Evolutionary conservation across 1,284 basidiomycete genomes (phyloP).

Genomic region (Puccinia hordei): DNA sequence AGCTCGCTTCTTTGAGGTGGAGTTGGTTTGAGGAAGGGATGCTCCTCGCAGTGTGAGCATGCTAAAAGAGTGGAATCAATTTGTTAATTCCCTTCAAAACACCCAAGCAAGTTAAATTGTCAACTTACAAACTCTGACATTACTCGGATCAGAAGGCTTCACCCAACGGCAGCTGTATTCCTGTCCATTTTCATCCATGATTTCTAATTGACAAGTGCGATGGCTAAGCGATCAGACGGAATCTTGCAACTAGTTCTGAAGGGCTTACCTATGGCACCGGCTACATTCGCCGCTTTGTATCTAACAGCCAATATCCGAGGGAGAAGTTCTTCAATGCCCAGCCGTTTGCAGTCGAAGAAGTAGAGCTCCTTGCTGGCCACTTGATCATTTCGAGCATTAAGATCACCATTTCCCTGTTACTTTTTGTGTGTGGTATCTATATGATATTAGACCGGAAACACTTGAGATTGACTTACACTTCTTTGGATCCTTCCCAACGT

Average conservation of each 20-base stretch:
- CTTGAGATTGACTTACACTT: neutral
- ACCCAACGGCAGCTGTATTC: constrained; percentile 28
- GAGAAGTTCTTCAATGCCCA: constrained; percentile 32
- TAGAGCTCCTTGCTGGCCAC: constrained; percentile 13
- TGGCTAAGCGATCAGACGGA: neutral
- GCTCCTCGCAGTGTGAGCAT: constrained; percentile 10
- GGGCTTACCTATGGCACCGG: constrained; percentile 9
- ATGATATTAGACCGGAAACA: neutral
- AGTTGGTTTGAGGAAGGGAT: neutral
- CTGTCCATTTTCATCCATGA: constrained; percentile 24
- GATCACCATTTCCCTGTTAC: neutral
- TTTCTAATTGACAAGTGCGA: neutral
- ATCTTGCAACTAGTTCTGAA: neutral
- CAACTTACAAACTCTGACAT: constrained; percentile 37
- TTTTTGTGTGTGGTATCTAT: neutral
- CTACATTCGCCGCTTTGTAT: constrained; percentile 14
- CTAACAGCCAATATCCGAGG: constrained; percentile 32
- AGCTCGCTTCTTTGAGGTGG: constrained; percentile 7
- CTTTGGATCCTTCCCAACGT: constrained; percentile 4
- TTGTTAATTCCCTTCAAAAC: neutral
- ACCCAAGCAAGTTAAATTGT: neutral
- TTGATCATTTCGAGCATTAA: neutral
- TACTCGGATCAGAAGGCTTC: neutral
- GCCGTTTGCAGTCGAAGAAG: constrained; percentile 12
- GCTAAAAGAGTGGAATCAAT: neutral